Conservation (phyloP, 2,329 filamentous ascomycete species). For the Metarhizium brunneum region DNA sequence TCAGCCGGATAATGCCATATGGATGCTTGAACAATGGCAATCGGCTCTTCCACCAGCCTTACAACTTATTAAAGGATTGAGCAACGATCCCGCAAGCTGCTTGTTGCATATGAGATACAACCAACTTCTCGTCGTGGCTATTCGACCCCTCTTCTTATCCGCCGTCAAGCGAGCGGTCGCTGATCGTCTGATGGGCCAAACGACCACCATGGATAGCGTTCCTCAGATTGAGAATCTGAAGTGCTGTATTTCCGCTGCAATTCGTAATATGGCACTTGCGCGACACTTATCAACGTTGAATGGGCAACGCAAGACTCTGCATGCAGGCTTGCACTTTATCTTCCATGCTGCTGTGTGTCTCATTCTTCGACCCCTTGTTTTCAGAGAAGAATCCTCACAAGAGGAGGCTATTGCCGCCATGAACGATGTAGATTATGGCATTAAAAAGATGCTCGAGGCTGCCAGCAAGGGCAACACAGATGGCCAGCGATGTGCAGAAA, state of each 20-base stretch:
- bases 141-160: slow-evolving; percentile 37
- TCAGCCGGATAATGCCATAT: slow-evolving; percentile 29
- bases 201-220: slow-evolving; percentile 13
- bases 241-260: slow-evolving; percentile 33
- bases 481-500: slow-evolving; percentile 26
- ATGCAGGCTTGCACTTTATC: slow-evolving; percentile 36
- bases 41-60: slow-evolving; percentile 27
- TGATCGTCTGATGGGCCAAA: slow-evolving; percentile 25
- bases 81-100: slow-evolving; percentile 32
- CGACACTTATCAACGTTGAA: slow-evolving; percentile 28
- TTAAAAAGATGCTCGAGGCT: slow-evolving; percentile 31
- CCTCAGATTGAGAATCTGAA: slow-evolving; percentile 20
- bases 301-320: slow-evolving; percentile 29
- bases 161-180: slow-evolving; percentile 37
- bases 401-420: slow-evolving; percentile 13
- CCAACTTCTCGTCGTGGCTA: slow-evolving; percentile 38
- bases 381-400: slow-evolving; percentile 14
- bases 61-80: slow-evolving; percentile 25
- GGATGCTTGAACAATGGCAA: slow-evolving; percentile 33
- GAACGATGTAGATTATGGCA: slow-evolving; percentile 29
- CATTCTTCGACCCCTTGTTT: slow-evolving; percentile 34
- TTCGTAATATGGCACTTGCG: slow-evolving; percentile 35
- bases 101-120: slow-evolving; percentile 41
- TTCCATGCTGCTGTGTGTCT: slow-evolving; percentile 42
- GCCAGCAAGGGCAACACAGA: slow-evolving; percentile 27